phyloP scores from a whole-genome alignment of 164 flowering plant genomes.

The Magnolia officinalis region DNA sequence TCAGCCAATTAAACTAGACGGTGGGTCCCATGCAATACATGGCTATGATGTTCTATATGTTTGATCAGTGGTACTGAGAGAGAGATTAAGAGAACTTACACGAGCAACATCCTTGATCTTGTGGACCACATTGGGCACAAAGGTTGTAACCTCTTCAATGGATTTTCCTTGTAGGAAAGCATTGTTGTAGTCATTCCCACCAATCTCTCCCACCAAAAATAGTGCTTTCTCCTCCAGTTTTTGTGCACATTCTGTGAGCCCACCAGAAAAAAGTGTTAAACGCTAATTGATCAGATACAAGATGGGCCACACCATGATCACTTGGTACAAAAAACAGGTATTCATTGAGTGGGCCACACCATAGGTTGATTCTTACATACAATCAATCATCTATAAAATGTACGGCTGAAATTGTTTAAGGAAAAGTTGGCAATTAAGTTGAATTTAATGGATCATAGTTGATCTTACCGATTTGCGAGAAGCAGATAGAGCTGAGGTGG shows the following conservation, averaged over 20 bases:
- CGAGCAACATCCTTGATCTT: background rate
- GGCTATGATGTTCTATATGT: background rate
- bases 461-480: constrained; percentile 2
- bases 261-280: background rate
- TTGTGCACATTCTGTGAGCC: background rate
- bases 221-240: background rate
- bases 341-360: background rate
- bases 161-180: constrained; percentile 10
- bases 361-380: background rate
- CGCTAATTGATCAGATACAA: background rate
- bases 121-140: background rate
- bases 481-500: background rate
- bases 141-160: constrained; percentile 4
- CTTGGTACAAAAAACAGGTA: too few species aligned
- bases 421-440: background rate
- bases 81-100: constrained; percentile 2
- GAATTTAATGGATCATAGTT: background rate
- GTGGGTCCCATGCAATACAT: background rate
- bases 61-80: background rate
- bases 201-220: constrained; percentile 11
- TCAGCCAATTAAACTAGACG: background rate
- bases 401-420: too few species aligned
- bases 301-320: background rate
- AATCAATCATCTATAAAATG: background rate
- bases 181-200: constrained; percentile 10